These are phyloP conservation scores for Emmonsiellopsis sp. DNA, from an alignment of 2,329 filamentous ascomycete species.

Conservation along the genomic window DNA sequence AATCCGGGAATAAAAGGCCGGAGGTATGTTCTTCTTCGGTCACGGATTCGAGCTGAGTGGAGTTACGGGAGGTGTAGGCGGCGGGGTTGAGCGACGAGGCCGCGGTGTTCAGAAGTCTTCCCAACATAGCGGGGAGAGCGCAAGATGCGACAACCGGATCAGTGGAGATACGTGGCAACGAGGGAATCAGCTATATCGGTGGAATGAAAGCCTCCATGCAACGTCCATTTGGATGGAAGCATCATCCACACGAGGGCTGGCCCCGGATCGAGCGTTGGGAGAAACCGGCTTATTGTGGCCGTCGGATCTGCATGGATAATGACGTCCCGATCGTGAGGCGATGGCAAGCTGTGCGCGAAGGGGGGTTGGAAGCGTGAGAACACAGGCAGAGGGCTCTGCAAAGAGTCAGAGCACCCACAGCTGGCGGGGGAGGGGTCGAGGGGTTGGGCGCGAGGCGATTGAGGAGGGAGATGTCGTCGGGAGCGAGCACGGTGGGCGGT, in stretches of 20 bases:
- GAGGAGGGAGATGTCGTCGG: neutral
- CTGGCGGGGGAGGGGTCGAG: neutral
- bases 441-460: neutral
- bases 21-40: conserved; percentile 43
- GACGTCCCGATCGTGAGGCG: neutral
- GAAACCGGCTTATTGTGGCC: neutral
- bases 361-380: neutral
- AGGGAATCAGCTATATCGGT: neutral
- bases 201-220: conserved; percentile 5
- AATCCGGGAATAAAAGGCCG: conserved; percentile 39
- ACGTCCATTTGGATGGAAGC: conserved; percentile 2
- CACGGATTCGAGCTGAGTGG: conserved; percentile 36
- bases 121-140: conserved; percentile 25
- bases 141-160: neutral
- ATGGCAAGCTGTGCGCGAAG: neutral
- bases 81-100: conserved; percentile 36
- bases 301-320: neutral
- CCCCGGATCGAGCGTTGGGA: neutral
- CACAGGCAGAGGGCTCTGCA: neutral
- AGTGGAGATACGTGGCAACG: neutral
- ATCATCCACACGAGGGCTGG: neutral
- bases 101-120: conserved; percentile 35
- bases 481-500: neutral
- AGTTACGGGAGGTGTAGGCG: conserved; percentile 28
- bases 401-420: neutral